Evolutionary conservation across 768 basidiomycete species (phyloP).

Genomic region (Arthromyces matolae): DNA sequence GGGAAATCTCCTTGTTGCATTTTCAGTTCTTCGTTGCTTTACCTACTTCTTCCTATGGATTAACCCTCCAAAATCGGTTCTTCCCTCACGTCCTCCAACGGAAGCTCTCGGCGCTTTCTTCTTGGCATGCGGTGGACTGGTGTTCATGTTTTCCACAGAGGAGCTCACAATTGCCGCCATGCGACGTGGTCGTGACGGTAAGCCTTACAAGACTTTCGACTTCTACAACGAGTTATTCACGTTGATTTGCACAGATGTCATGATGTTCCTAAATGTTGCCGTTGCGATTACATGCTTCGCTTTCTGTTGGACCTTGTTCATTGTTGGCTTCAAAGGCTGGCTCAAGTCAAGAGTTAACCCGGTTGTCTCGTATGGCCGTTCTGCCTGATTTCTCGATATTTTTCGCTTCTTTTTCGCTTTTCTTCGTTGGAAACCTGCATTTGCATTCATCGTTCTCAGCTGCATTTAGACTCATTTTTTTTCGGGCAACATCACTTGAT

Average conservation of each 20-base stretch:
- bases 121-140: slow-evolving; percentile 81
- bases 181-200: slow-evolving; percentile 83
- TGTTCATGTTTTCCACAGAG: slow-evolving; percentile 89
- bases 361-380: slow-evolving; percentile 27
- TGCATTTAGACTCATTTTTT: slow-evolving; percentile 4
- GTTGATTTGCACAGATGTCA: slow-evolving; percentile 51
- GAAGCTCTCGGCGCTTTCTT: slow-evolving; percentile 88
- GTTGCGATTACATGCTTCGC: slow-evolving; percentile 84
- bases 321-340: slow-evolving; percentile 84
- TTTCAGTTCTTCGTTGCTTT: slow-evolving; percentile 73
- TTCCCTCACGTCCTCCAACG: slow-evolving; percentile 90
- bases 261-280: slow-evolving; percentile 86
- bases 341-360: slow-evolving; percentile 42
- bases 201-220: slow-evolving; percentile 16
- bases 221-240: background rate
- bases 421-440: slow-evolving; percentile 2
- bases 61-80: slow-evolving; percentile 73
- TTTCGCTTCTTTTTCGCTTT: background rate
- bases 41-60: slow-evolving; percentile 97
- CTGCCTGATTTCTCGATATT: slow-evolving; percentile 18
- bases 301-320: slow-evolving; percentile 76
- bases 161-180: slow-evolving; percentile 89
- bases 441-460: slow-evolving; percentile 2
- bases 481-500: background rate
- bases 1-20: slow-evolving; percentile 82